These are phyloP conservation scores for Xylaria longipes DNA, from an alignment of 495 filamentous ascomycete species.

Conservation along the genomic window DNA sequence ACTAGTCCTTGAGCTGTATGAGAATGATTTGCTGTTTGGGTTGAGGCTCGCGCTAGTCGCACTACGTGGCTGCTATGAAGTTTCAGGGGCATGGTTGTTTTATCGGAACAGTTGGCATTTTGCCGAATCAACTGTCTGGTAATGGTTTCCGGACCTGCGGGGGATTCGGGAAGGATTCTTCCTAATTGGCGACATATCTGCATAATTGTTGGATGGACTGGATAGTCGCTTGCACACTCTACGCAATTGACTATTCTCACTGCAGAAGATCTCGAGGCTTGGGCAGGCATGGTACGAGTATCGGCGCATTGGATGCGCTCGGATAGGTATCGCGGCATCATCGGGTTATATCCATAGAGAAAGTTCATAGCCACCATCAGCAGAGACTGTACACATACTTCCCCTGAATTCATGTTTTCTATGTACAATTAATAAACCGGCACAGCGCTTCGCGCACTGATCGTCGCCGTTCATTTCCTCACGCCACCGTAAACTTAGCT, in stretches of 20 bases:
- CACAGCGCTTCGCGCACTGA: neutral
- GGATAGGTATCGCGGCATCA: neutral
- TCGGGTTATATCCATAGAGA: neutral
- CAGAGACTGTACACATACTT: neutral
- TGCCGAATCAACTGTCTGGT: neutral
- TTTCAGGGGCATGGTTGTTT: no score
- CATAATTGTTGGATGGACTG: neutral
- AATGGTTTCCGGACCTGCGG: neutral
- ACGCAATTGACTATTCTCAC: no score
- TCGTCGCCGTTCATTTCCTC: neutral
- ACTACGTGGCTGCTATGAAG: neutral
- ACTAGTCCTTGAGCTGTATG: neutral
- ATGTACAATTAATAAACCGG: neutral
- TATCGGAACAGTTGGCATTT: neutral
- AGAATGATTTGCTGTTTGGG: neutral
- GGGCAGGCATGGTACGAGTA: neutral
- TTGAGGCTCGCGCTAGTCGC: neutral
- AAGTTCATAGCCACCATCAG: neutral
- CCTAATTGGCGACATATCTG: neutral
- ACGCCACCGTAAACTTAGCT: constrained; percentile 47
- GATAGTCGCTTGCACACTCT: neutral
- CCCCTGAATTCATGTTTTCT: neutral
- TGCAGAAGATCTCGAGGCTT: neutral
- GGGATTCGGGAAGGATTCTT: neutral
- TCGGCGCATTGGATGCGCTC: neutral